phyloP scores from a whole-genome alignment of 495 filamentous ascomycete species.

The Pseudevernia furfuracea region DNA sequence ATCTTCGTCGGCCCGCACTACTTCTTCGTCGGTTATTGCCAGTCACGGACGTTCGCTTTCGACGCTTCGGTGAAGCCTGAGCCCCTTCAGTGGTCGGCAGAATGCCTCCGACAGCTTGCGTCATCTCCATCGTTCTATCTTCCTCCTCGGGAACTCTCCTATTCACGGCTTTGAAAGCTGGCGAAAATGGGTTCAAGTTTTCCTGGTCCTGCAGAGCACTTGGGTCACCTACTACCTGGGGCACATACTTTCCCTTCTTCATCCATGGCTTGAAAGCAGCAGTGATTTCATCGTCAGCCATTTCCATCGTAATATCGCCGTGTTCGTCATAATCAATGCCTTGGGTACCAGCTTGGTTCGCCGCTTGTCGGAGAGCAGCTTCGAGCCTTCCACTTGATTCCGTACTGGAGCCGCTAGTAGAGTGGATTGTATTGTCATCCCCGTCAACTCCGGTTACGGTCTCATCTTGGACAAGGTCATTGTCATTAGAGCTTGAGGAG shows the following conservation, averaged over 20 bases:
- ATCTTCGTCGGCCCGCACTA: conserved; percentile 23
- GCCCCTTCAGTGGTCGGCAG: conserved; percentile 27
- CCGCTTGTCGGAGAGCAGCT: conserved; percentile 66
- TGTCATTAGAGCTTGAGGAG: conserved; percentile 42
- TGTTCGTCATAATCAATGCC: conserved; percentile 51
- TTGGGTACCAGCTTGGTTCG: conserved; percentile 60
- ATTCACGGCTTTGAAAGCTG: conserved; percentile 27
- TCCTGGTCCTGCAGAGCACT: conserved; percentile 53
- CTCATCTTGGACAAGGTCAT: conserved; percentile 58
- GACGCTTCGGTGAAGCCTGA: conserved; percentile 29
- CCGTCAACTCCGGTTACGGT: conserved; percentile 61
- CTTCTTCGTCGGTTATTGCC: conserved; percentile 19
- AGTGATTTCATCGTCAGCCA: conserved; percentile 75
- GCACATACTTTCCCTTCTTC: conserved; percentile 43
- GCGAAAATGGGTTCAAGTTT: conserved; percentile 50
- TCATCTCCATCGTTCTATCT: conserved; percentile 74
- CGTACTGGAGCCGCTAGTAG: conserved; percentile 48
- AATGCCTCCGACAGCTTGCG: conserved; percentile 64
- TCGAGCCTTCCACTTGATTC: conserved; percentile 65
- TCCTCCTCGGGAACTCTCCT: conserved; percentile 33
- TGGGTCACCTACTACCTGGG: conserved; percentile 43
- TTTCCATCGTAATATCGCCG: conserved; percentile 59
- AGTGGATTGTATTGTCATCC: conserved; percentile 59
- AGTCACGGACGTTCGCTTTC: conserved; percentile 17
- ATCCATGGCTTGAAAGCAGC: conserved; percentile 64